Evolutionary conservation across 306 rosid genomes (phyloP).

Genomic region (Rubus parviflorus): DNA sequence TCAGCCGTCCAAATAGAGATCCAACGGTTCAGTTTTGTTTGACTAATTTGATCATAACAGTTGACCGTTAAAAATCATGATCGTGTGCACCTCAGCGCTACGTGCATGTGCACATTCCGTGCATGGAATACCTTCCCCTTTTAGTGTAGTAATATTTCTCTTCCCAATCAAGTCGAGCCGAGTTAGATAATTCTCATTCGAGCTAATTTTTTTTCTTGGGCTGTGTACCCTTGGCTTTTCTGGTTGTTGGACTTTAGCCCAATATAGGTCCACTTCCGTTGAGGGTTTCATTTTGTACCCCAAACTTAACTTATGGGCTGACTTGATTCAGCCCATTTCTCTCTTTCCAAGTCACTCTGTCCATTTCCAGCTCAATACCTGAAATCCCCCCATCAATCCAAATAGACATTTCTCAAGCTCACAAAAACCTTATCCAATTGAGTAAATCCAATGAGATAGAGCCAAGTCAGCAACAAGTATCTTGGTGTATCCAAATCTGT

Average conservation of each 20-base stretch:
- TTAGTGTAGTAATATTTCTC: no score
- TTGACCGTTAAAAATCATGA: no score
- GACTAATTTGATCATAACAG: no score
- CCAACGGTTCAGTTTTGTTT: no score
- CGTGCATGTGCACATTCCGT: no score
- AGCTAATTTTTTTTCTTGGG: no score
- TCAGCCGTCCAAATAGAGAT: no score
- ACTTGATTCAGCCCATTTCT: background rate
- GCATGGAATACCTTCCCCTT: no score
- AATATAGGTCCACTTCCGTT: background rate
- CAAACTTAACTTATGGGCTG: background rate
- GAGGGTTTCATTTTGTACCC: background rate
- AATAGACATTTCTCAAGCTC: background rate
- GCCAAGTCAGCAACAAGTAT: slow-evolving; percentile 69
- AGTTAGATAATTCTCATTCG: no score
- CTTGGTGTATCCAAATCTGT: slow-evolving; percentile 53
- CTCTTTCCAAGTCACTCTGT: background rate
- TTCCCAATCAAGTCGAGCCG: no score
- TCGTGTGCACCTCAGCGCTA: no score
- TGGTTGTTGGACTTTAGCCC: background rate
- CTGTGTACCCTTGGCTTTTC: background rate
- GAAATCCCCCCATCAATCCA: background rate
- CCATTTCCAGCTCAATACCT: slow-evolving; percentile 17
- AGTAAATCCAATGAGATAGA: slow-evolving; percentile 42
- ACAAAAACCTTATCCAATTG: slow-evolving; percentile 61